Conservation (phyloP, 257 asterid genomes). For the Capsicum pubescens region DNA sequence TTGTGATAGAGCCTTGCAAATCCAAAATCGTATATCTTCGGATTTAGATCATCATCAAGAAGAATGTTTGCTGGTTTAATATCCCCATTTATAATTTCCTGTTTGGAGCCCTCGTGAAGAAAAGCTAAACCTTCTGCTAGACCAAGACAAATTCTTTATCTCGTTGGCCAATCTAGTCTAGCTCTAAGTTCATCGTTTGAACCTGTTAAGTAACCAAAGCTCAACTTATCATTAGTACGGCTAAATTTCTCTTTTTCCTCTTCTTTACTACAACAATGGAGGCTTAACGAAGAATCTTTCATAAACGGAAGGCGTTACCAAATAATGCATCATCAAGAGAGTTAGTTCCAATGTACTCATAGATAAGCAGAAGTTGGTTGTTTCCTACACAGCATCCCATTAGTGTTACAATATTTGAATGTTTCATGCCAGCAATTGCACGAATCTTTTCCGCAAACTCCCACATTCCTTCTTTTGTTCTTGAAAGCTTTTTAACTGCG, state of each 20-base stretch:
- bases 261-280: conserved; percentile 3
- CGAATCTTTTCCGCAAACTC: conserved; percentile 24
- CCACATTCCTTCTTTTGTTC: neutral
- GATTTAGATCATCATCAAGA: conserved; percentile 24
- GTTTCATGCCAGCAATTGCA: neutral
- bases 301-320: conserved; percentile 17
- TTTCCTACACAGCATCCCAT: conserved; percentile 29
- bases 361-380: conserved; percentile 18
- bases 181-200: neutral
- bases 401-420: conserved; percentile 25
- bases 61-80: conserved; percentile 27
- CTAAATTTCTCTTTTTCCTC: too few species aligned
- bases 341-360: conserved; percentile 23
- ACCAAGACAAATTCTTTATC: conserved; percentile 28
- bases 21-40: conserved; percentile 34
- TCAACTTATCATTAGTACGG: too few species aligned
- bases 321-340: conserved; percentile 32
- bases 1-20: conserved; percentile 26
- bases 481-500: conserved; percentile 15
- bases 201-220: conserved; percentile 23
- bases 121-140: conserved; percentile 31
- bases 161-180: conserved; percentile 20
- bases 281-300: neutral
- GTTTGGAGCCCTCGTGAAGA: conserved; percentile 24
- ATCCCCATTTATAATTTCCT: conserved; percentile 27